Conservation (phyloP, 208 protist genomes). For the Acanthamoeba lenticulata region DNA sequence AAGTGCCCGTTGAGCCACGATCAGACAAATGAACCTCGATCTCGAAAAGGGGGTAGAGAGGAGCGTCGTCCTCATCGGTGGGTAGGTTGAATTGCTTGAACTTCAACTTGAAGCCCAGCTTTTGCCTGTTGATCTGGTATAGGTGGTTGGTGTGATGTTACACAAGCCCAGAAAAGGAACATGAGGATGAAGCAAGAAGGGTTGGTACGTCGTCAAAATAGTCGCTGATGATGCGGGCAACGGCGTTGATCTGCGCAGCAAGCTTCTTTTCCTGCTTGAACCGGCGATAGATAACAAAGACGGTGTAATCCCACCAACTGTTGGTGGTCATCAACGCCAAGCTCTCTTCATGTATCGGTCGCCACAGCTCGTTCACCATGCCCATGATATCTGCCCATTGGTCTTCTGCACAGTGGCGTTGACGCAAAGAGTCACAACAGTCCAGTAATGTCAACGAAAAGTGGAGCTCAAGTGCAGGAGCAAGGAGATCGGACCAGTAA, state of each 20-base stretch:
- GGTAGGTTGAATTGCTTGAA: neutral
- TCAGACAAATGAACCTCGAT: neutral
- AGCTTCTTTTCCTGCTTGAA: neutral
- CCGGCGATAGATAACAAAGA: neutral
- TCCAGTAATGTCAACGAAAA: neutral
- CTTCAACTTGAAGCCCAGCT: neutral
- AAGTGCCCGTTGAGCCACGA: neutral
- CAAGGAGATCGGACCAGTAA: neutral
- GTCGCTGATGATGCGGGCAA: neutral
- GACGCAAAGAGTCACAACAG: neutral
- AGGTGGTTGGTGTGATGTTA: neutral
- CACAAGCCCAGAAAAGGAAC: too few species aligned
- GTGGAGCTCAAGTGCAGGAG: neutral
- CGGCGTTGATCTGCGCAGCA: neutral
- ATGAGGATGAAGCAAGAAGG: neutral
- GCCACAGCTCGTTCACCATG: neutral
- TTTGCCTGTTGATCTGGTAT: neutral
- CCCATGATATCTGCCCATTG: neutral
- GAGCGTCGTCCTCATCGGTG: neutral
- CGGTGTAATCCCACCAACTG: constrained; percentile 6
- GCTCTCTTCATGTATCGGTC: neutral
- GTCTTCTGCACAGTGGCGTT: neutral
- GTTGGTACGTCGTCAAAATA: neutral
- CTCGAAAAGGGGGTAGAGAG: neutral
- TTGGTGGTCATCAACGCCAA: neutral